Evolutionary conservation across 345 rosid species (phyloP), one percentile per base, ranked within the genome.

Genomic region (Gossypium longicalyx): DNA sequence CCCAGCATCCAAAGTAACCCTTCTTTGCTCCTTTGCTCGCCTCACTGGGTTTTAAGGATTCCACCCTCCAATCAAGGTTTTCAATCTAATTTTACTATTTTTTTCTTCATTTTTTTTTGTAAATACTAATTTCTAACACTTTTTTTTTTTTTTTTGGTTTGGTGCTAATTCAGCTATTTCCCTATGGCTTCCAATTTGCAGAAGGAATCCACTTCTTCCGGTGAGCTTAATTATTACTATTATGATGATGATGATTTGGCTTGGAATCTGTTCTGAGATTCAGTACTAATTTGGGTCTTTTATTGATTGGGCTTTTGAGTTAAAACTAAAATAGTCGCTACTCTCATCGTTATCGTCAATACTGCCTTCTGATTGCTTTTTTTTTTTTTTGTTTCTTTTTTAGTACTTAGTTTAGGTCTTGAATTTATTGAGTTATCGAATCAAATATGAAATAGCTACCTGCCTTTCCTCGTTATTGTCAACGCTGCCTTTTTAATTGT

Each of bases 131-230:
- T 45, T 19, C 11, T 66, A 22, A 20, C 34, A 7, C 12, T 48
- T 57, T 80, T 64, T 58, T 65, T n/a, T n/a, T 58, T 12, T 71
- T 54, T 22, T 1, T 54, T 19, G 57, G 34, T 34, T 34, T 34
- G 41, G 41, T 34, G 41, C 41, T 5, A 58, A 58, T 67, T 67
- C 79, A 70, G 82, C 54, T 79, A 1, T 69, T 23, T 23, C 2
- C 23, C 41, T 69, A 91, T 91, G 97, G 89, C 97, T 73, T 86
- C 92, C 44, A 78, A 81, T 83, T 77, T 87, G 49, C 80, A 83
- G 80, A 84, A 87, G 83, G 89, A 77, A 8, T 69, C 72, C 51
- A 83, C 79, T 79, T 84, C 90, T 34, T 3, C 65, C 74, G 27
- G 57, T 57, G 62, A 57, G 62, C 4, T 22, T 57, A 11, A 57